Conservation (phyloP, 768 basidiomycete genomes). For the Kwoniella dendrophila region DNA sequence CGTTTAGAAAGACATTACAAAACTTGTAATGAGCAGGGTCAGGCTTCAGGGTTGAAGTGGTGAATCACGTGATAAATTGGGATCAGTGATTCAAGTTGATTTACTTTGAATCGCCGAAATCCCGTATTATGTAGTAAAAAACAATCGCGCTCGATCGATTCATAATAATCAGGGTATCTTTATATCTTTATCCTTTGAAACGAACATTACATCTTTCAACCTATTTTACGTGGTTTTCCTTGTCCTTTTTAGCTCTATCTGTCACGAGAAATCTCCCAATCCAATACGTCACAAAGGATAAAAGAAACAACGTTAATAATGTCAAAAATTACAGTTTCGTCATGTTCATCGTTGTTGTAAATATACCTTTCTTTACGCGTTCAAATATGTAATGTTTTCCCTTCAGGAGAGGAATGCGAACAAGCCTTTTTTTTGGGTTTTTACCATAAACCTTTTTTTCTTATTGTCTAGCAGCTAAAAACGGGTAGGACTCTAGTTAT, state of each 20-base stretch:
- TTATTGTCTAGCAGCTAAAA: too few species aligned
- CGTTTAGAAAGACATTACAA: background rate
- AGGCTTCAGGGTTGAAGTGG: background rate
- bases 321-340: slow-evolving; percentile 20
- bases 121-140: background rate
- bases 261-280: too few species aligned
- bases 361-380: too few species aligned
- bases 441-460: too few species aligned
- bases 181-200: too few species aligned
- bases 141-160: slow-evolving; percentile 10
- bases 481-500: too few species aligned
- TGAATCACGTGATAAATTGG: slow-evolving; percentile 8
- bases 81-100: slow-evolving; percentile 14
- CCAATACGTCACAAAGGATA: too few species aligned
- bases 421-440: too few species aligned
- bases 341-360: slow-evolving; percentile 26
- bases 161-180: background rate
- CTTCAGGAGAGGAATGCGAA: too few species aligned
- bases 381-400: too few species aligned
- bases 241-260: background rate
- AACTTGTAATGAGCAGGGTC: background rate
- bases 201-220: slow-evolving; percentile 14
- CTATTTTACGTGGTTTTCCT: background rate
- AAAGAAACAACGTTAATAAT: background rate
- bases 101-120: slow-evolving; percentile 16